These are phyloP conservation scores for Bipolaris bicolor DNA, from an alignment of 2,329 filamentous ascomycete species.

Conservation along the genomic window DNA sequence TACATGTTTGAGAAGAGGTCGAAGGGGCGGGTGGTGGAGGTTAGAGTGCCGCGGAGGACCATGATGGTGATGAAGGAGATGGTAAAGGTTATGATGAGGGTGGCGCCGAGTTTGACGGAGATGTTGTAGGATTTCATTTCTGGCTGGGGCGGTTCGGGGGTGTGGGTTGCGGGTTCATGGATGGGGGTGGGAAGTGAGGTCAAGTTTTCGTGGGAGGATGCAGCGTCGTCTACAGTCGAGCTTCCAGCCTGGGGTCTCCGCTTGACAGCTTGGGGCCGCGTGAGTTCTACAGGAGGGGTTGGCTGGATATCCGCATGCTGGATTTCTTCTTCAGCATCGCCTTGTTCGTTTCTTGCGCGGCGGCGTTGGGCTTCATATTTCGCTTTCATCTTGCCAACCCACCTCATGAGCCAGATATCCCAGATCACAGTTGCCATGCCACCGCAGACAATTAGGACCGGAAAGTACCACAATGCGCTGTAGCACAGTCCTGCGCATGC, in stretches of 20 bases:
- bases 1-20: constrained; percentile 75
- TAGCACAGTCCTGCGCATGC: constrained; percentile 71
- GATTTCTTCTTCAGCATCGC: constrained; percentile 29
- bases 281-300: not conserved
- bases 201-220: constrained; percentile 23
- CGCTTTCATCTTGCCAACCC: constrained; percentile 42
- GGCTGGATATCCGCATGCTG: not conserved
- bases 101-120: constrained; percentile 45
- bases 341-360: constrained; percentile 20
- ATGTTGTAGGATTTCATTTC: constrained; percentile 46
- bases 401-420: constrained; percentile 61
- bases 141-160: not conserved
- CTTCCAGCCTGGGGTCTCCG: constrained; percentile 24
- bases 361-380: constrained; percentile 26
- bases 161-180: not conserved
- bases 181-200: not conserved
- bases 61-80: constrained; percentile 64
- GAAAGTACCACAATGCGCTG: constrained; percentile 78
- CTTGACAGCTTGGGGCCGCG: constrained; percentile 16
- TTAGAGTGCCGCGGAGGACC: constrained; percentile 52
- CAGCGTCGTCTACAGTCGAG: constrained; percentile 11
- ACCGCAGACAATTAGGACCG: constrained; percentile 64
- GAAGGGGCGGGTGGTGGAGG: constrained; percentile 55
- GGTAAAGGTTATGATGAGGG: constrained; percentile 57
- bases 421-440: constrained; percentile 62